Conservation (phyloP, 139 green algal species). For the Zygnema cylindricum region DNA sequence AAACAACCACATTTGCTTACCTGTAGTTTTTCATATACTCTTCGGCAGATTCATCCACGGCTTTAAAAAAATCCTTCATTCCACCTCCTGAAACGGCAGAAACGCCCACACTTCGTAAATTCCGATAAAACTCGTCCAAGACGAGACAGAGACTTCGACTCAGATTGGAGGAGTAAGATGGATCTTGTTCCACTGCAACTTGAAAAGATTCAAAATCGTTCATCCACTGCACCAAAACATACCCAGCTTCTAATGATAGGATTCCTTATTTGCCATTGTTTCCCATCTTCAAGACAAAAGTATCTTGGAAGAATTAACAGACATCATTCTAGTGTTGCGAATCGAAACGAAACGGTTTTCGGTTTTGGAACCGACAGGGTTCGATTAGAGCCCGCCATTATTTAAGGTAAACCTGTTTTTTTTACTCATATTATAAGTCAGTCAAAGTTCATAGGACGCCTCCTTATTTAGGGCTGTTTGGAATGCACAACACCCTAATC, state of each 20-base stretch:
- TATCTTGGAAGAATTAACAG: conserved; percentile 5
- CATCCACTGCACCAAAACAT: conserved; percentile 54
- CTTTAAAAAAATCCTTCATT: conserved; percentile 85
- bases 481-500: too few species aligned
- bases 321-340: neutral
- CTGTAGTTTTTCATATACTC: conserved; percentile 83
- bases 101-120: conserved; percentile 83
- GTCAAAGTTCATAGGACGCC: too few species aligned
- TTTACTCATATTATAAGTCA: too few species aligned
- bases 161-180: conserved; percentile 50
- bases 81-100: conserved; percentile 88
- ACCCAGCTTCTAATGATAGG: neutral
- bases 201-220: conserved; percentile 87
- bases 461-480: too few species aligned
- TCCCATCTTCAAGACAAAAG: too few species aligned
- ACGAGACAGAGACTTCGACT: conserved; percentile 81
- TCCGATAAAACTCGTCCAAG: conserved; percentile 93
- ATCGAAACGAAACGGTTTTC: too few species aligned
- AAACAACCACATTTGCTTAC: neutral
- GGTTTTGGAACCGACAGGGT: too few species aligned
- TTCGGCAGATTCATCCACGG: conserved; percentile 64
- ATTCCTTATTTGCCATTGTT: neutral
- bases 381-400: too few species aligned
- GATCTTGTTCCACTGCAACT: conserved; percentile 78
- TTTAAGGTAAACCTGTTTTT: too few species aligned